phyloP scores from a whole-genome alignment of 257 asterid genomes.

The Voacanga thouarsii region DNA sequence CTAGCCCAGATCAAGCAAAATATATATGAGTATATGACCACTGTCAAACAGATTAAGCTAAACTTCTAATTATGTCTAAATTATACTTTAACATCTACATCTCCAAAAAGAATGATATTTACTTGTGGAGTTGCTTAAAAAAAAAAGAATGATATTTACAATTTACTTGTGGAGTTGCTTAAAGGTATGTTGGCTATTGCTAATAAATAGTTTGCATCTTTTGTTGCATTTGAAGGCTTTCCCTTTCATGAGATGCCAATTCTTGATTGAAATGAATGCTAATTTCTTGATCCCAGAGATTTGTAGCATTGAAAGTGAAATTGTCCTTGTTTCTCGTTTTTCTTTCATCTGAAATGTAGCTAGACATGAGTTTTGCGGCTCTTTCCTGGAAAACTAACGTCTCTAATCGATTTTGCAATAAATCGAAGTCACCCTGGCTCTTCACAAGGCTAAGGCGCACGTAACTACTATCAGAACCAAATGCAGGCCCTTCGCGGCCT shows the following conservation, averaged over 20 bases:
- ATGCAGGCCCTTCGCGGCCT: conserved; percentile 19
- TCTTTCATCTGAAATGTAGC: neutral
- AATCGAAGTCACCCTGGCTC: conserved; percentile 24
- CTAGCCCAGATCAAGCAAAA: no score
- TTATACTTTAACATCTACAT: no score
- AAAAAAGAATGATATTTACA: no score
- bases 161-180: neutral
- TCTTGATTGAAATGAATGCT: no score
- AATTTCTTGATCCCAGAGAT: no score
- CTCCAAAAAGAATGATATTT: no score
- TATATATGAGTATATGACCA: no score
- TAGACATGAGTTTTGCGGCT: neutral
- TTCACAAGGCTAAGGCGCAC: conserved; percentile 26
- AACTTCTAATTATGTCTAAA: no score
- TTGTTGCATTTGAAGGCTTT: neutral
- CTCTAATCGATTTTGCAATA: conserved; percentile 12
- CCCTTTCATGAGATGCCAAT: neutral
- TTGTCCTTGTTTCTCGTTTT: no score
- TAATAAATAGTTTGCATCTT: neutral
- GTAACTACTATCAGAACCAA: conserved; percentile 13
- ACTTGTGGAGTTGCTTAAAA: neutral
- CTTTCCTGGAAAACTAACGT: conserved; percentile 19
- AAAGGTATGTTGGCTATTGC: no score
- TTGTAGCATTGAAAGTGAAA: neutral
- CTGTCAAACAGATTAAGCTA: no score